Conservation (phyloP, 139 green algal species). For the Chara braunii region DNA sequence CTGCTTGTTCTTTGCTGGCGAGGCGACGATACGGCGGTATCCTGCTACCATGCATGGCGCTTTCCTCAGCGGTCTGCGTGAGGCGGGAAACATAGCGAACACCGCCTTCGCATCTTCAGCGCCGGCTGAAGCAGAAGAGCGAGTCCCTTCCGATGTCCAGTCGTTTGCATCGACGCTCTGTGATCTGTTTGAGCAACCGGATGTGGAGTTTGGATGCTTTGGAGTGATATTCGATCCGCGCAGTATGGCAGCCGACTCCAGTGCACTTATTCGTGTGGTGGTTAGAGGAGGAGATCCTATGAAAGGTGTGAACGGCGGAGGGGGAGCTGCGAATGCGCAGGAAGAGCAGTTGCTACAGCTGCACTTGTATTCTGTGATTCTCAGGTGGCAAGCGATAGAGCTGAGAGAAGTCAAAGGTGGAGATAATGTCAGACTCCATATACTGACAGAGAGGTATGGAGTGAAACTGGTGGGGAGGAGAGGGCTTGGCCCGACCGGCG, state of each 20-base stretch:
- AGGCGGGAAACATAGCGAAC: slow-evolving; percentile 25
- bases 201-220: slow-evolving; percentile 34
- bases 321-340: too few relatives aligned
- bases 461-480: slow-evolving; percentile 23
- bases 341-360: too few relatives aligned
- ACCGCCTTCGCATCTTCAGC: not conserved
- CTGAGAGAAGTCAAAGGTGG: slow-evolving; percentile 19
- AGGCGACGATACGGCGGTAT: slow-evolving; percentile 73
- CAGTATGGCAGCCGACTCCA: not conserved
- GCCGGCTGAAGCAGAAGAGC: not conserved
- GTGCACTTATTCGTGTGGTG: not conserved
- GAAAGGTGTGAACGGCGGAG: not conserved
- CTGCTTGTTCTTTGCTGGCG: slow-evolving; percentile 44
- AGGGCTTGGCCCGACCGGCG: slow-evolving; percentile 3
- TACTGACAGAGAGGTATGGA: slow-evolving; percentile 13
- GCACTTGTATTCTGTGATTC: slow-evolving; percentile 15
- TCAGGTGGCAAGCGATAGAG: slow-evolving; percentile 7
- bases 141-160: not conserved
- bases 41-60: slow-evolving; percentile 97
- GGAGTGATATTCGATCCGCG: slow-evolving; percentile 20
- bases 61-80: slow-evolving; percentile 53
- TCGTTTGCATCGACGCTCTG: not conserved
- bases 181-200: slow-evolving; percentile 9
- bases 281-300: not conserved
- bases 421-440: not conserved